phyloP scores from a whole-genome alignment of 768 basidiomycete species.

The Amanita pallidorosea region DNA sequence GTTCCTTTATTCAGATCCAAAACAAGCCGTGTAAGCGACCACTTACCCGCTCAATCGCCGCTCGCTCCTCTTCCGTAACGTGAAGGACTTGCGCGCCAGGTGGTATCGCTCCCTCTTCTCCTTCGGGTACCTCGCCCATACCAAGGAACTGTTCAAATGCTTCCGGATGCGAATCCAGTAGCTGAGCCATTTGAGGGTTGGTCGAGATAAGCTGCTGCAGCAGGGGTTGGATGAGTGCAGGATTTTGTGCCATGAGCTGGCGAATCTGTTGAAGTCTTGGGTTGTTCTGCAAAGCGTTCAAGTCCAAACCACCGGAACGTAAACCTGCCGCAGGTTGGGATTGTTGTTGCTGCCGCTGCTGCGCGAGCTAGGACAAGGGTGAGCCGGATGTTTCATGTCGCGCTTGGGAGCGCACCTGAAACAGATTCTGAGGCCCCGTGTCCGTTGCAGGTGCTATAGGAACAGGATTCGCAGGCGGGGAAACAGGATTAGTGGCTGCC shows the following conservation, averaged over 20 bases:
- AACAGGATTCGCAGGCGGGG: too few species aligned
- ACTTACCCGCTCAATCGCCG: conserved; percentile 82
- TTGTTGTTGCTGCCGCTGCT: conserved; percentile 47
- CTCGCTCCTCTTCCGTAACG: conserved; percentile 80
- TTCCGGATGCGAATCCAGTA: conserved; percentile 64
- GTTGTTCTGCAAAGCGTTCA: conserved; percentile 45
- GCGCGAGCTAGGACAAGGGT: conserved; percentile 43
- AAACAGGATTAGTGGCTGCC: too few species aligned
- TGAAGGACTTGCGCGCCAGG: conserved; percentile 56
- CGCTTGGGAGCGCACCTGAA: conserved; percentile 43
- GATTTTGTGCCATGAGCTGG: conserved; percentile 65
- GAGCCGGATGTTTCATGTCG: neutral
- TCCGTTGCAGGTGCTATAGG: conserved; percentile 12
- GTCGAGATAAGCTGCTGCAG: conserved; percentile 69
- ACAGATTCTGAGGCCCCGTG: conserved; percentile 67
- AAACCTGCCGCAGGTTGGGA: conserved; percentile 20
- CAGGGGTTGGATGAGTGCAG: conserved; percentile 63
- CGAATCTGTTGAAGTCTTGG: conserved; percentile 68
- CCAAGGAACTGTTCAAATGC: conserved; percentile 55
- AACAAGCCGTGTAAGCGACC: neutral
- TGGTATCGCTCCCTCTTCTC: conserved; percentile 28
- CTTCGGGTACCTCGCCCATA: conserved; percentile 35
- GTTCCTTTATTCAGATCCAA: neutral
- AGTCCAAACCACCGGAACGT: conserved; percentile 21
- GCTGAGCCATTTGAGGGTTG: conserved; percentile 69